Evolutionary conservation across 106 monocot genomes (phyloP), one percentile per base, ranked within the genome.

Genomic region (Allium cepa): DNA sequence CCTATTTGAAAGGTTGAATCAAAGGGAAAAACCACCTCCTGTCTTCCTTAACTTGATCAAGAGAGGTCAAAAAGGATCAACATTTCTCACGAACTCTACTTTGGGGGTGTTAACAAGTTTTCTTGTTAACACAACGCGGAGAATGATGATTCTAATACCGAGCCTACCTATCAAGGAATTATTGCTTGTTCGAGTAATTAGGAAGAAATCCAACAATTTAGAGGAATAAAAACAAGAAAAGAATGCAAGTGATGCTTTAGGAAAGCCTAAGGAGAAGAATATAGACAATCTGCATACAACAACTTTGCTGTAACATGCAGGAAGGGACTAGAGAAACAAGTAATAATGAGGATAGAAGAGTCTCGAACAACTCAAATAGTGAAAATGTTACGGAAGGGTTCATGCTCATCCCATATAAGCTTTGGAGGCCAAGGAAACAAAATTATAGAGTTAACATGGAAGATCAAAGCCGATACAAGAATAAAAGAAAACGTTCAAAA

Each of bases 331-430:
- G 63, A 79, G 48, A 50, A 69, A 57, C 51, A 22, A 28, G 27
- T 9, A 47, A 27, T 9, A n/a, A 18, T 18, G 69, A n/a, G 28
- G 49, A 22, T 6, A 57, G 36, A 26, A 6, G 26, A 5, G n/a
- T 50, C 8, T n/a, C n/a, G 17, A 46, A 2, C 12, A 17, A 64
- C 49, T 50, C 4, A 11, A n/a, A n/a, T 11, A 13, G 22, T 7
- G 56, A 57, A 8, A n/a, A 49, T 8, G 27, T 65, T 49, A n/a
- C 56, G 11, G 72, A 18, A 57, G 57, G 4, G 56, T 99, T 99
- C 69, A 63, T 80, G 2, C 88, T 85, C 15, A 79, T 87, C 50
- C 97, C 97, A 14, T 99, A 92, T 66, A 92, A 99, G 65, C 82
- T 92, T 17, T 77, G 92, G 70, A 87, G 97, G 55, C 77, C 84